phyloP scores from a whole-genome alignment of 192 early-diverging fungal genomes.

The Thoreauomyces humboldtii region DNA sequence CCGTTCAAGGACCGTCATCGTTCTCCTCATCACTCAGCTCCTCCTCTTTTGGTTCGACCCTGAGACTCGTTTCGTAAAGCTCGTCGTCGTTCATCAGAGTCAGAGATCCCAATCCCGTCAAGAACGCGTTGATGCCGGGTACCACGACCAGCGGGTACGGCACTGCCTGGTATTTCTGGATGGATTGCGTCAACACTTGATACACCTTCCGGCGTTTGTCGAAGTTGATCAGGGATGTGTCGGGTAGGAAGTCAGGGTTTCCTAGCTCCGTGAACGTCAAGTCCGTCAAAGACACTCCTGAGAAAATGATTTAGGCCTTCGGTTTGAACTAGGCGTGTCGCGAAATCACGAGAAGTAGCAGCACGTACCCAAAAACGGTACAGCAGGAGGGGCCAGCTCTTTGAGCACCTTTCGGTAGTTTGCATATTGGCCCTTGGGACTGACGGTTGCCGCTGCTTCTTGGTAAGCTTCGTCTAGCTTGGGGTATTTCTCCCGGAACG shows the following conservation, averaged over 20 bases:
- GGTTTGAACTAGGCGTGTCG: not conserved
- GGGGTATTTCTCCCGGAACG: constrained; percentile 40
- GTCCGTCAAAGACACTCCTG: constrained; percentile 57
- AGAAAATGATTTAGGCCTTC: not conserved
- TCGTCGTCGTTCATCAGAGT: constrained; percentile 41
- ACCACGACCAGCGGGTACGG: constrained; percentile 33
- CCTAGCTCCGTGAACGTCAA: constrained; percentile 56
- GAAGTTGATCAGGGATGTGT: constrained; percentile 55
- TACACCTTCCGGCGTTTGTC: constrained; percentile 57
- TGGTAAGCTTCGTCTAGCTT: constrained; percentile 43
- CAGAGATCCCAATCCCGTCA: constrained; percentile 2
- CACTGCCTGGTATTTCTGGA: constrained; percentile 42
- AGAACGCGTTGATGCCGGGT: constrained; percentile 34
- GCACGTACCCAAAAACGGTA: constrained; percentile 57
- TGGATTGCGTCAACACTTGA: constrained; percentile 37
- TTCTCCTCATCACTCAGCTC: constrained; percentile 33
- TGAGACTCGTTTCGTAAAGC: constrained; percentile 38
- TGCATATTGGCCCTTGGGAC: constrained; percentile 55
- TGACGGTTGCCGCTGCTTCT: constrained; percentile 39
- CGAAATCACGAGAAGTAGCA: not conserved
- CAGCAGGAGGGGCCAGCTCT: constrained; percentile 42
- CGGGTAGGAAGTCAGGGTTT: constrained; percentile 50
- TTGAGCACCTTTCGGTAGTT: constrained; percentile 57
- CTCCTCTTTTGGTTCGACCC: constrained; percentile 47
- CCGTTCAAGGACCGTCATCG: constrained; percentile 7